Percentiles rank a stretch among this genome's conserved stretches.
Evolutionary conservation across 768 basidiomycete genomes (phyloP).

Genomic region (Tricholoma hemisulphureum): DNA sequence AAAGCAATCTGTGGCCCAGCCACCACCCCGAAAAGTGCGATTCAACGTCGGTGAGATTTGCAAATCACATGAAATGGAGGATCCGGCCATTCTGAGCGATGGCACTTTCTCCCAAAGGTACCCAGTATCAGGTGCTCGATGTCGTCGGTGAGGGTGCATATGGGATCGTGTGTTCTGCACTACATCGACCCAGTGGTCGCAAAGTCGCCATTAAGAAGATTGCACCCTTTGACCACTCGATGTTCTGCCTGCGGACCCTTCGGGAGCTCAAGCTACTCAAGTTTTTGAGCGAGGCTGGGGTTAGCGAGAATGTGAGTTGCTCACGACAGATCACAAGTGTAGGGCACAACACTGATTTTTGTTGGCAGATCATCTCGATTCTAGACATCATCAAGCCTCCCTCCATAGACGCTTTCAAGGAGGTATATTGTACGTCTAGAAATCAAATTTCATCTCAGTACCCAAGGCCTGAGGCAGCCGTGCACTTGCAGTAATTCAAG

Average conservation of each 20-base stretch:
- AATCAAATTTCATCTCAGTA: neutral
- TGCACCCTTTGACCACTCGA: constrained; percentile 91
- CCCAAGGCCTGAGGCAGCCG: too few relatives aligned
- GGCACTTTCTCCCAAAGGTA: constrained; percentile 44
- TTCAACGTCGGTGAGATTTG: constrained; percentile 76
- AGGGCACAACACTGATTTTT: constrained; percentile 8
- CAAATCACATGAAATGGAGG: neutral
- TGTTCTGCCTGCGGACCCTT: constrained; percentile 91
- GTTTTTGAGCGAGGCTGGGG: constrained; percentile 82
- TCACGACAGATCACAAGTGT: constrained; percentile 1
- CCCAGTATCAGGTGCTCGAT: constrained; percentile 82
- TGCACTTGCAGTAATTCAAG: constrained; percentile 83
- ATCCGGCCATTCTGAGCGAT: neutral
- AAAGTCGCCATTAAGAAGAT: constrained; percentile 98
- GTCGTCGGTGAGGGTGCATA: constrained; percentile 91
- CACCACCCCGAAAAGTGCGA: constrained; percentile 78
- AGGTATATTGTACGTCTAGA: constrained; percentile 65
- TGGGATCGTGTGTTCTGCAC: constrained; percentile 92
- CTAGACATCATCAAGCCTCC: constrained; percentile 85
- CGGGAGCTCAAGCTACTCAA: constrained; percentile 83
- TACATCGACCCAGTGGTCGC: constrained; percentile 81
- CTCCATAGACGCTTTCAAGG: constrained; percentile 80
- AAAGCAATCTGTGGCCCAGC: constrained; percentile 41
- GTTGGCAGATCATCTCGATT: constrained; percentile 77
- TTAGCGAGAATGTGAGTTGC: constrained; percentile 76